Conservation (phyloP, 257 asterid genomes). For the Solanum lignicaule region DNA sequence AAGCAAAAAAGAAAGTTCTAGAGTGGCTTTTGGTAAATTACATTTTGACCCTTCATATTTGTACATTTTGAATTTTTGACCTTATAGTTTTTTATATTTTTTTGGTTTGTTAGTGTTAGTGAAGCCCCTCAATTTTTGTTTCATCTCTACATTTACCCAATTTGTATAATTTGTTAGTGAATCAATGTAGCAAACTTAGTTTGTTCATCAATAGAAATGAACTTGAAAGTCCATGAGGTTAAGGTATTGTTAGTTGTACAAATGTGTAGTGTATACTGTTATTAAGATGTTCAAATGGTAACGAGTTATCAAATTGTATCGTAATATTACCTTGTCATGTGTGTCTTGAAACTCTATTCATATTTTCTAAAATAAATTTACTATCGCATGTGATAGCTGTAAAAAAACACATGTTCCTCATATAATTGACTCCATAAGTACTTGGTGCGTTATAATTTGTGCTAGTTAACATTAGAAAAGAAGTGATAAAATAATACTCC, state of each 20-base stretch:
- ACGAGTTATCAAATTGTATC: too few relatives aligned
- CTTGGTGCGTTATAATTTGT: neutral
- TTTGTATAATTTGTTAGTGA: neutral
- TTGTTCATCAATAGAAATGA: neutral
- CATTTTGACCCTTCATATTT: neutral
- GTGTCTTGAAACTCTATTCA: too few relatives aligned
- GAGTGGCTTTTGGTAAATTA: neutral
- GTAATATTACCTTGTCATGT: too few relatives aligned
- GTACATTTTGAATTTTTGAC: neutral
- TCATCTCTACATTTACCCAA: neutral
- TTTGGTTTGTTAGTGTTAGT: neutral
- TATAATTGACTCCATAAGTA: too few relatives aligned
- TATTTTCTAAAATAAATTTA: too few relatives aligned
- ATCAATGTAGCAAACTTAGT: neutral
- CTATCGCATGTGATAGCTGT: too few relatives aligned
- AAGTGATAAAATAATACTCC: too few relatives aligned
- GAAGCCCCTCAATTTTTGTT: neutral
- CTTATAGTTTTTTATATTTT: neutral
- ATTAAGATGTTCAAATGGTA: neutral
- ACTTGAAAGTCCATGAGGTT: neutral
- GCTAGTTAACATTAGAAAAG: neutral
- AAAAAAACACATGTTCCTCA: too few relatives aligned
- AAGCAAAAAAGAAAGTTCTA: conserved; percentile 2
- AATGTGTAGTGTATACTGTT: neutral
- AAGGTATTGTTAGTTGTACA: too few relatives aligned